Conservation (phyloP, 371 early-diverging fungal genomes). For the Smittium culicis region DNA sequence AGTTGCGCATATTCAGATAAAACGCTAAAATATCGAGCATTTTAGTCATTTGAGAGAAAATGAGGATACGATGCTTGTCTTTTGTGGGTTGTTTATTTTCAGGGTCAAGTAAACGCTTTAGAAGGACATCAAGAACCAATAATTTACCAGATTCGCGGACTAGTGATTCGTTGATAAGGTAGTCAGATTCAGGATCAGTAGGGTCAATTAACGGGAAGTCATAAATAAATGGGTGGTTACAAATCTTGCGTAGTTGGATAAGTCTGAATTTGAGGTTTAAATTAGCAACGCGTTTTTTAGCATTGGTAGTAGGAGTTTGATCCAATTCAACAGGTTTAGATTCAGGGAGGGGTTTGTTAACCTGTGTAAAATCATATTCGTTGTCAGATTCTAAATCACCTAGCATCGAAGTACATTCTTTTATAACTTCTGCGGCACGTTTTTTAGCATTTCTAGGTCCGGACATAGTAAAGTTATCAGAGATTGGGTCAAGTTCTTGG, state of each 20-base stretch:
- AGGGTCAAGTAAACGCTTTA: constrained; percentile 49
- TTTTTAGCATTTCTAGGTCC: not conserved
- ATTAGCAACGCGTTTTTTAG: constrained; percentile 14
- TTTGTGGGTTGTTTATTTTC: constrained; percentile 11
- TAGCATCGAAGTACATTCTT: not conserved
- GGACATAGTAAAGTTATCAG: not conserved
- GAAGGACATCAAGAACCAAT: constrained; percentile 63
- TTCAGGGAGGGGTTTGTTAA: not conserved
- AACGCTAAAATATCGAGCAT: constrained; percentile 87
- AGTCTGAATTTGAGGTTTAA: constrained; percentile 54
- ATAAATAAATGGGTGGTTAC: constrained; percentile 90
- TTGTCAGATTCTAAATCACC: not conserved
- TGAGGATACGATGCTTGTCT: constrained; percentile 72
- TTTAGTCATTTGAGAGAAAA: constrained; percentile 88
- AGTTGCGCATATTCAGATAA: constrained; percentile 62
- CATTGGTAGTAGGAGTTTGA: not conserved
- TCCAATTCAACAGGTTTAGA: not conserved
- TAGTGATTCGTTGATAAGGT: constrained; percentile 24
- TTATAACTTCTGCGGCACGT: not conserved
- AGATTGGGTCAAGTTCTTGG: not conserved
- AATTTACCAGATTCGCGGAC: constrained; percentile 66
- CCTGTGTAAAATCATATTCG: not conserved
- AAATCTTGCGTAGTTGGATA: constrained; percentile 91
- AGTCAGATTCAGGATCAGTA: constrained; percentile 26
- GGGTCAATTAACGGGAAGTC: constrained; percentile 45